These are phyloP conservation scores for Recurvomyces mirabilis DNA, from an alignment of 495 filamentous ascomycete genomes.

Conservation along the genomic window DNA sequence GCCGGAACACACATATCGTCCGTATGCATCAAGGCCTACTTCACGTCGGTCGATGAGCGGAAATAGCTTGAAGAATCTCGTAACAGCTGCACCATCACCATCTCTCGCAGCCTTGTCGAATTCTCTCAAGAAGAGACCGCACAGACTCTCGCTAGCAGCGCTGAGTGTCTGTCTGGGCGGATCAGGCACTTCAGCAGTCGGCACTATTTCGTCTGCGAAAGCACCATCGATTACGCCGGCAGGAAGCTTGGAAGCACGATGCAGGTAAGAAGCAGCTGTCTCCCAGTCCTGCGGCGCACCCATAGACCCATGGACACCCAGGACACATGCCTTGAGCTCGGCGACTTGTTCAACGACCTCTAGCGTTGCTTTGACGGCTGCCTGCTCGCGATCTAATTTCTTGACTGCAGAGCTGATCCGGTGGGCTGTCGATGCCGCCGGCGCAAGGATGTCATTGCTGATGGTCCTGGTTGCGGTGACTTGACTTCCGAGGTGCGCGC, in stretches of 20 bases:
- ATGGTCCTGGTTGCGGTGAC: conserved; percentile 73
- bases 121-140: conserved; percentile 79
- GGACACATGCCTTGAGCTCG: conserved; percentile 89
- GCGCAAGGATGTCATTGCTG: conserved; percentile 76
- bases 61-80: conserved; percentile 95
- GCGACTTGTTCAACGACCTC: conserved; percentile 91
- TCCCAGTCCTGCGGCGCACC: conserved; percentile 98
- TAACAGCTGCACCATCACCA: conserved; percentile 74
- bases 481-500: conserved; percentile 78
- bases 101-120: conserved; percentile 87
- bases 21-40: conserved; percentile 86
- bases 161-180: conserved; percentile 78
- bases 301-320: conserved; percentile 93
- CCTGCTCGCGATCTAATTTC: conserved; percentile 77
- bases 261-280: conserved; percentile 79
- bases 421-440: conserved; percentile 72
- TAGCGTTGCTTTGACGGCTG: conserved; percentile 76
- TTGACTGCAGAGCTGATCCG: conserved; percentile 78
- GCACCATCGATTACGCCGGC: conserved; percentile 62
- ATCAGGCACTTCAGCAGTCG: conserved; percentile 90
- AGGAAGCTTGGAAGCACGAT: conserved; percentile 70
- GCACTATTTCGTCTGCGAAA: conserved; percentile 90
- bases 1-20: conserved; percentile 86
- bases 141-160: conserved; percentile 74
- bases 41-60: conserved; percentile 85